Base-by-base conservation (phyloP, 495 filamentous ascomycete species). In the Lichina pygmaea region DNA sequence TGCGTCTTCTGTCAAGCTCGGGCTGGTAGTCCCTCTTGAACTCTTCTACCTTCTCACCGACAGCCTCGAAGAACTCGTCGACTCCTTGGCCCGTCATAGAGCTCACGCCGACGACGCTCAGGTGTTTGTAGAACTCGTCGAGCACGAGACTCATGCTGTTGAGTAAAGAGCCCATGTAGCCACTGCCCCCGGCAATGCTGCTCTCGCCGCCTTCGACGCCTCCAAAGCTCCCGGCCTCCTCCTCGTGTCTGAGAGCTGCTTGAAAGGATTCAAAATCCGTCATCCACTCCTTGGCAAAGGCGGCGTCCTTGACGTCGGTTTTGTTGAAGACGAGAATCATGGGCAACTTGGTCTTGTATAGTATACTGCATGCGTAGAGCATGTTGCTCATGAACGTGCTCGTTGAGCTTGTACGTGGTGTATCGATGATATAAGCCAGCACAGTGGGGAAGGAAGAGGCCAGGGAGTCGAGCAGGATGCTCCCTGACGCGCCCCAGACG, bases 271-370 rank as follows among this genome's bases (percentile, higher is more conserved):
- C 86, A 53, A 91, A 95, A 56, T 99, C 86, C 13, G 85, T 92
- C 89, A 99, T 99, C 89, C 89, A 99, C 57, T 95, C 85, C 64
- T 93, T 91, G 8, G 83, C 89, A 53, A 93, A 93, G 16, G 67
- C 68, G 3, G 86, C 82, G 53, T 89, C 81, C 55, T 89, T 77
- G 6, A 89, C 81, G 56, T 97, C 89, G 0, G 86, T 92, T 65
- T 97, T 97, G 62, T 97, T 97, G 65, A 95, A 94, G 4, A 95
- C 89, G 12, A 97, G 59, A 17, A 97, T 89, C 86, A 97, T 95
- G 3, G 89, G 89, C 7, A 97, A 66, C 55, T 89, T 91, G 7
- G 86, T 95, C 64, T 95, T 95, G 70, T 97, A 97, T 1, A 97
- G 68, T 48, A 97, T 97, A 54, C 76, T 83, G 68, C 89, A 94